phyloP scores from a whole-genome alignment of 179 eudicot genomes.

The Heliamphora pulchella region DNA sequence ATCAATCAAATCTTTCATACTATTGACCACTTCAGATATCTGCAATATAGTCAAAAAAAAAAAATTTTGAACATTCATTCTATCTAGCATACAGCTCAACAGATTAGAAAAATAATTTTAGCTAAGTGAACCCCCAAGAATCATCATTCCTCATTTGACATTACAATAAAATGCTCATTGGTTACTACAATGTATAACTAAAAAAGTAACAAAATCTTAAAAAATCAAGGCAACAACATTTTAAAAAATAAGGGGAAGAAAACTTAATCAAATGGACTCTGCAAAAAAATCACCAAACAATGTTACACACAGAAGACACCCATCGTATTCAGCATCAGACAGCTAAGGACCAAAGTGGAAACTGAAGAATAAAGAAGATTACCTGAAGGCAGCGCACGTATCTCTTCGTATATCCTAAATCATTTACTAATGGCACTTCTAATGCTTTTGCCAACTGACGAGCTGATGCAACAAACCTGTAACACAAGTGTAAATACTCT shows the following conservation, averaged over 20 bases:
- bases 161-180: background rate
- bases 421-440: conserved; percentile 95
- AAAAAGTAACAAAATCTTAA: background rate
- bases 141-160: background rate
- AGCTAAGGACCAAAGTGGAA: conserved; percentile 9
- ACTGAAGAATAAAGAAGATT: conserved; percentile 9
- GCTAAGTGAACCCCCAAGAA: background rate
- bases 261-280: background rate
- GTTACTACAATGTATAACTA: background rate
- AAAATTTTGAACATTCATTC: background rate
- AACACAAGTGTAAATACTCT: conserved; percentile 7
- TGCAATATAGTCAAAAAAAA: conserved; percentile 31
- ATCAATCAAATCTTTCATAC: conserved; percentile 98
- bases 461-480: conserved; percentile 94
- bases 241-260: background rate
- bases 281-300: background rate
- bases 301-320: background rate
- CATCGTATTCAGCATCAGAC: background rate
- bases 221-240: background rate
- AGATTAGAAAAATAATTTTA: background rate
- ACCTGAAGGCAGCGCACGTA: conserved; percentile 99
- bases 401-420: conserved; percentile 95
- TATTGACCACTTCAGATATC: conserved; percentile 98
- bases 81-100: background rate
- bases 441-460: conserved; percentile 88